Evolutionary conservation across 805 yeast genomes (phyloP), one percentile per base, ranked within the genome.

Genomic region (Metschnikowia chrysomelidarum): DNA sequence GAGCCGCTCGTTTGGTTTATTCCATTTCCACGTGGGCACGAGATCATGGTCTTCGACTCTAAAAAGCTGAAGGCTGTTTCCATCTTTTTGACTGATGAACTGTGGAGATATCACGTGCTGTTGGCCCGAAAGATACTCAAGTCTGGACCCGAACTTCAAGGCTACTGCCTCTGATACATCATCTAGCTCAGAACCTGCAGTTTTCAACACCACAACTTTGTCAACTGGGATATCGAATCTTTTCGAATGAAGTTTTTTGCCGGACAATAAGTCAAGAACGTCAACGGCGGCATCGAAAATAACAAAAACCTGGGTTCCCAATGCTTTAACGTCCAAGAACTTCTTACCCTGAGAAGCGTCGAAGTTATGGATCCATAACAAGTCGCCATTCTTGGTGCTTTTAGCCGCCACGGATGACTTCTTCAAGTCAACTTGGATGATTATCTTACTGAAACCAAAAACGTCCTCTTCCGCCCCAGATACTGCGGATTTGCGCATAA

Each of bases 381-480:
- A 3, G 6, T 24, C 26, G 16, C 50, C 46, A 24, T 39, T 26
- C 21, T 12, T 33, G 6, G 50, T 28, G 22, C 44, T 31, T 27
- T 36, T 48, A 7, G 46, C 45, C 1, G 52, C 39, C 4, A 32
- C 19, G 3, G 28, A 20, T 14, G 36, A 35, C 24, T 14, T 43
- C 6, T 27, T 36, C 4, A 41, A 36, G 41, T 64, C 65, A 18
- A 43, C 47, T 30, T 51, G 55, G 2, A 67, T 45, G 12, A 67
- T 41, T 6, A 60, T 36, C 32, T 66, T 67, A 13, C 48, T 56
- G 27, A 64, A 54, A 1, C 67, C 69, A 42, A 51, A 62, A 7
- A 44, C 49, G 19, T 53, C 57, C 3, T 49, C 57, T 5, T 40
- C 40, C 4, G 24, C 19, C n/a, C n/a, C n/a, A 16, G 19, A 19